Evolutionary conservation across 805 yeast genomes (phyloP), one percentile per base, ranked within the genome.

Genomic region (Starmerella floricola): DNA sequence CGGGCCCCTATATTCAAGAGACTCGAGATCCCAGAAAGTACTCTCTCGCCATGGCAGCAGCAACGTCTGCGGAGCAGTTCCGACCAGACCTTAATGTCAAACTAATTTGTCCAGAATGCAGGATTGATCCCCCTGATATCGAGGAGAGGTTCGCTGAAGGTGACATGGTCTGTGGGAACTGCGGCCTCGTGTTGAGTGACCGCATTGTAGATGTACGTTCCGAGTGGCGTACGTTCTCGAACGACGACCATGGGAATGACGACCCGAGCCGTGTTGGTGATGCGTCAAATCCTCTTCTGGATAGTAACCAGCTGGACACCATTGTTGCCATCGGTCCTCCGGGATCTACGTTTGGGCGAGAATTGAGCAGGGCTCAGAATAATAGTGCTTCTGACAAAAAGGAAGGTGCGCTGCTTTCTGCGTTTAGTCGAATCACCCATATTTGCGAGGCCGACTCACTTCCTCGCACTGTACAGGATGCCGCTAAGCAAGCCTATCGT

Each of bases 191-290:
- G 1, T 71, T 91, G 19, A 83, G 94, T 53, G 94, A 86, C 59
- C 72, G 87, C 50, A 78, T 88, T 39, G 95, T 88, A 24, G 98
- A 88, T 57, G 87, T 94, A 4, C 71, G 97, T 52, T 84, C 95
- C 1, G 98, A 88, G 68, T 88, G 98, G 98, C 82, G 98, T 68
- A 91, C 98, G 2, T 88, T 88, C 61, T 79, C 93, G 46, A 91
- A 91, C 59, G 98, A 88, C 61, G 98, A 88, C 62, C 97, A 88
- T 61, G 91, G 88, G 54, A 94, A 94, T 55, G 96, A 86, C 62
- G 98, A 88, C 61, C 98, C 98, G 4, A 79, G 91, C 51, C 97
- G 98, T 82, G 98, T 88, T 49, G 98, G 98, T 62, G 96, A 87
- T 59, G 96, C 96, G 4, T 78, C 86, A 15, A 87, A 87, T 59